Conservation (phyloP, 1,139 yeast species). For the Diutina ranongensis region DNA sequence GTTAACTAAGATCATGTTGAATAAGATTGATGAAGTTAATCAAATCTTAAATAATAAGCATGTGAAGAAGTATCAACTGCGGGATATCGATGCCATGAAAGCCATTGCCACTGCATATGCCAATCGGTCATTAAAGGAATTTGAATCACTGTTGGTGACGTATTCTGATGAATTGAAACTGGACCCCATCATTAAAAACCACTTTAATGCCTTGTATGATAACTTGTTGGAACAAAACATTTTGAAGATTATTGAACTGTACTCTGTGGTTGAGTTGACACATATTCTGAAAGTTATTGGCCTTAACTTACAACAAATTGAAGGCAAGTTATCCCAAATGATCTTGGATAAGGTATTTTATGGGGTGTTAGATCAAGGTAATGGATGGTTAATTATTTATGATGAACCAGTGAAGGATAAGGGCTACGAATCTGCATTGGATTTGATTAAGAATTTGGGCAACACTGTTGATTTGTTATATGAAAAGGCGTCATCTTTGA, state of each 20-base stretch:
- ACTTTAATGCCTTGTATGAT: slow-evolving; percentile 87
- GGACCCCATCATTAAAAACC: slow-evolving; percentile 84
- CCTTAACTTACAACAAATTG: slow-evolving; percentile 78
- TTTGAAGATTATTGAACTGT: slow-evolving; percentile 91
- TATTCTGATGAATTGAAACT: slow-evolving; percentile 70
- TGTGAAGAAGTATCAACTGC: slow-evolving; percentile 67
- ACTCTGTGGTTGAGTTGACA: slow-evolving; percentile 83
- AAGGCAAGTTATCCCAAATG: slow-evolving; percentile 93
- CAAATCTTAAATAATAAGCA: slow-evolving; percentile 68
- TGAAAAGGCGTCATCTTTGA: slow-evolving; percentile 81
- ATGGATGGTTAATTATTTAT: slow-evolving; percentile 91
- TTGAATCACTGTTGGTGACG: slow-evolving; percentile 65
- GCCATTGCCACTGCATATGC: slow-evolving; percentile 85
- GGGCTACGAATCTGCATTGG: slow-evolving; percentile 80
- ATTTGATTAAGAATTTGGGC: slow-evolving; percentile 77
- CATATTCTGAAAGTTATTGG: slow-evolving; percentile 87
- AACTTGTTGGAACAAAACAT: slow-evolving; percentile 86
- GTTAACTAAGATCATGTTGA: slow-evolving; percentile 86
- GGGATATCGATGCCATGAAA: slow-evolving; percentile 80
- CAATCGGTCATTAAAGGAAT: slow-evolving; percentile 82
- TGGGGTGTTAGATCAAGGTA: slow-evolving; percentile 96
- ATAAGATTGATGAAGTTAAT: slow-evolving; percentile 76
- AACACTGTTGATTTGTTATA: slow-evolving; percentile 83
- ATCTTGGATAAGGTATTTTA: slow-evolving; percentile 86
- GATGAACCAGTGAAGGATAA: slow-evolving; percentile 86